Percentiles rank a stretch among this genome's conserved stretches.
Evolutionary conservation across 2,329 filamentous ascomycete genomes (phyloP).

Genomic region (Alternaria angustiovoidea): DNA sequence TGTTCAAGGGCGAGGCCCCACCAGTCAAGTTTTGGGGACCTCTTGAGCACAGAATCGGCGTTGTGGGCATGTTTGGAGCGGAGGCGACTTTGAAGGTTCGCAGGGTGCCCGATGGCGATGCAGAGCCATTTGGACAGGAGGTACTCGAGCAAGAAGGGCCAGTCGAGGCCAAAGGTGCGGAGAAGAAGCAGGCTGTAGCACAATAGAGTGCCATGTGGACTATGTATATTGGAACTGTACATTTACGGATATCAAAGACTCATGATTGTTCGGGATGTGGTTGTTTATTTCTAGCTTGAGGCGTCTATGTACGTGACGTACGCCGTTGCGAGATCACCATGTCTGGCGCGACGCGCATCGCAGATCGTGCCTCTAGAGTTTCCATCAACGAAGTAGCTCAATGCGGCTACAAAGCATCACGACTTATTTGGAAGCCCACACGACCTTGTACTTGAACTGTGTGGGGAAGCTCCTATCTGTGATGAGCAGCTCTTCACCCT

Average conservation of each 20-base stretch:
- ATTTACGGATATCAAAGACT: neutral
- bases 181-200: slow-evolving; percentile 11
- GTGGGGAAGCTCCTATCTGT: slow-evolving; percentile 89
- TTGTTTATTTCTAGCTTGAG: neutral
- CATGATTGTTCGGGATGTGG: neutral
- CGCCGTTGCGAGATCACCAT: neutral
- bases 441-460: slow-evolving; percentile 68
- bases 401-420: neutral
- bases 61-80: slow-evolving; percentile 47
- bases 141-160: slow-evolving; percentile 3
- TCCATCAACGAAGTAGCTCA: neutral
- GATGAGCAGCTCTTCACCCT: slow-evolving; percentile 90
- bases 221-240: slow-evolving; percentile 20
- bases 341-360: neutral
- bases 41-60: slow-evolving; percentile 41
- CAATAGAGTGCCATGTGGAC: slow-evolving; percentile 9
- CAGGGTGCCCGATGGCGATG: slow-evolving; percentile 34
- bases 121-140: slow-evolving; percentile 30
- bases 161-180: slow-evolving; percentile 1
- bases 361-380: neutral
- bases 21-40: slow-evolving; percentile 40
- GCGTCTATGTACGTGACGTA: neutral
- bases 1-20: slow-evolving; percentile 44
- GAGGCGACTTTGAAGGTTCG: slow-evolving; percentile 36
- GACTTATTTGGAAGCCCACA: slow-evolving; percentile 48